Evolutionary conservation across 73 alveolate genomes (phyloP).

Genomic region (Paraurostyla sp.): DNA sequence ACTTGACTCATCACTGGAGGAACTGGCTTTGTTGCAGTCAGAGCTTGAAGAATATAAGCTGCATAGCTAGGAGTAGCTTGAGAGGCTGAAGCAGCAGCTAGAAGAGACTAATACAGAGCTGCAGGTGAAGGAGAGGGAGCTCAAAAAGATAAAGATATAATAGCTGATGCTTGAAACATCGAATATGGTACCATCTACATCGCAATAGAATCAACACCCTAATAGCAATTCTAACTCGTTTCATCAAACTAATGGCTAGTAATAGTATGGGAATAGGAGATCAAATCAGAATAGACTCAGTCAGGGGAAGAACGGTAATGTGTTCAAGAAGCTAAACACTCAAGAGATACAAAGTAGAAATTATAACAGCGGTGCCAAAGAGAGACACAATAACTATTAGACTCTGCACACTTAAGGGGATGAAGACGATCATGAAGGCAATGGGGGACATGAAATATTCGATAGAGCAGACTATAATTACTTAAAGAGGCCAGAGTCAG

Average conservation of each 20-base stretch:
- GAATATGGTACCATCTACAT: background rate
- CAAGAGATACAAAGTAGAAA: background rate
- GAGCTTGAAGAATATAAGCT: conserved; percentile 48
- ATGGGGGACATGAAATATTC: conserved; percentile 2
- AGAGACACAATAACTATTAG: background rate
- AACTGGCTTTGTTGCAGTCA: conserved; percentile 41
- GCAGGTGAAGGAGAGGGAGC: conserved; percentile 48
- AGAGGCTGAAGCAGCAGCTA: conserved; percentile 37
- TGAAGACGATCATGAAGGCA: background rate
- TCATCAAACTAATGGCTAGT: background rate
- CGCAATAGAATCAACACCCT: background rate
- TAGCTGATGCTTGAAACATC: conserved; percentile 26
- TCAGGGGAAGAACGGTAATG: conserved; percentile 4
- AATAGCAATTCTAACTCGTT: background rate
- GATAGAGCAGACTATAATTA: conserved; percentile 13
- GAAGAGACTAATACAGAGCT: conserved; percentile 57
- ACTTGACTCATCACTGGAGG: conserved; percentile 52
- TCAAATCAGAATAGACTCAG: too few species aligned
- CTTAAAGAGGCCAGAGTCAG: conserved; percentile 26
- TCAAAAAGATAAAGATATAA: conserved; percentile 11
- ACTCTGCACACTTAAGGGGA: background rate
- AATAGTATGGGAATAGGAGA: too few species aligned
- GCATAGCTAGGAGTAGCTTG: conserved; percentile 48
- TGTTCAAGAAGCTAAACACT: background rate
- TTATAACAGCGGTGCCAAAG: background rate